A percentile compares a stretch with the other conserved stretches of the same genome.
phyloP scores from a whole-genome alignment of 2,329 filamentous ascomycete species.

The Sporothrix luriei region DNA sequence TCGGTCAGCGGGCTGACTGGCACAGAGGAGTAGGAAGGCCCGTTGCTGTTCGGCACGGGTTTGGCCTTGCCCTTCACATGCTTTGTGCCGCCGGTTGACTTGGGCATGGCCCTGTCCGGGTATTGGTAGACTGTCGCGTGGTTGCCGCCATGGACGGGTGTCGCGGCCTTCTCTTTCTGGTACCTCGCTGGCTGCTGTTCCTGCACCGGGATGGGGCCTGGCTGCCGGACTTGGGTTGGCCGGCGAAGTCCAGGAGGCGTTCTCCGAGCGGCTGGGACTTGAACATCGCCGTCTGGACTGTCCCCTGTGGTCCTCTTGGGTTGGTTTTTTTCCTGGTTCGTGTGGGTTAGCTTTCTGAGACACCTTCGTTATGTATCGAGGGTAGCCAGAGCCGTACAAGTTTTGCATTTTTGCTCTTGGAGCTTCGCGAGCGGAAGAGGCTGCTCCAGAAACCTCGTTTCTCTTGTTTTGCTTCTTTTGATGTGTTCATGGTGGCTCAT shows the following conservation, averaged over 20 bases:
- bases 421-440: slow-evolving; percentile 54
- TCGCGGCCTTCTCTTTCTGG: not conserved
- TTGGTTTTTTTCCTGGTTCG: slow-evolving; percentile 42
- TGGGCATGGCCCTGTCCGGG: slow-evolving; percentile 25
- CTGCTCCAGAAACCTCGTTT: slow-evolving; percentile 53
- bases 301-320: slow-evolving; percentile 38
- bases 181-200: slow-evolving; percentile 7
- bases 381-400: slow-evolving; percentile 40
- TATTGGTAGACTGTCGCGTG: not conserved
- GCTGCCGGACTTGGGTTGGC: slow-evolving; percentile 21
- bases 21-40: slow-evolving; percentile 39
- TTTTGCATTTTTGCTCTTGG: slow-evolving; percentile 43
- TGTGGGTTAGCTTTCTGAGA: slow-evolving; percentile 21
- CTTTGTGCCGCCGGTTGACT: slow-evolving; percentile 6
- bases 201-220: slow-evolving; percentile 14
- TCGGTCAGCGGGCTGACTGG: slow-evolving; percentile 49
- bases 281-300: slow-evolving; percentile 30
- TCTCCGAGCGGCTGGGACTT: slow-evolving; percentile 36
- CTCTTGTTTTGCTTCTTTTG: slow-evolving; percentile 48
- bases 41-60: slow-evolving; percentile 43
- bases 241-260: not conserved
- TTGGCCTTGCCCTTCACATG: not conserved
- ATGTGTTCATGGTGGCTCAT: slow-evolving; percentile 34
- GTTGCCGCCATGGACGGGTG: not conserved
- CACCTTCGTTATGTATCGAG: not conserved